Percentiles rank a stretch among this genome's conserved stretches.
Evolutionary conservation across 2,329 filamentous ascomycete species (phyloP).

Genomic region (Exserohilum turcica): DNA sequence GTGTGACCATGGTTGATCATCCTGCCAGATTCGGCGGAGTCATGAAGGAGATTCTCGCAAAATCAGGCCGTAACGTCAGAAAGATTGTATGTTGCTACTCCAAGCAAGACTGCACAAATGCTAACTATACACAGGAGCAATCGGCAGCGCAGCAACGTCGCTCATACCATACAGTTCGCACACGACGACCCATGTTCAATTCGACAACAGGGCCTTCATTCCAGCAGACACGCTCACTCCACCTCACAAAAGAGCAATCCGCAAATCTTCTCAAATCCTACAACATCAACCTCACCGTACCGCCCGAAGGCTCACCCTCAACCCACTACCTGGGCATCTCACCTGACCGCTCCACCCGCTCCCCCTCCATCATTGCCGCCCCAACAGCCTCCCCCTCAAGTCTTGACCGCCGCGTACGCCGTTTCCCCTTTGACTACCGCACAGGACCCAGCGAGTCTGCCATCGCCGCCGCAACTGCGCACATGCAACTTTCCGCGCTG

Average conservation of each 20-base stretch:
- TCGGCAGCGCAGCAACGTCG: constrained; percentile 55
- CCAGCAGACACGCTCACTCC: constrained; percentile 58
- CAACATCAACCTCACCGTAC: constrained; percentile 55
- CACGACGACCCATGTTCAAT: constrained; percentile 18
- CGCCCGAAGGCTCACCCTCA: constrained; percentile 31
- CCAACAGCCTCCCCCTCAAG: constrained; percentile 53
- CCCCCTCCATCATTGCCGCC: constrained; percentile 68
- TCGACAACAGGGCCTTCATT: constrained; percentile 2
- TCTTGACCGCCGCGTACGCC: constrained; percentile 53
- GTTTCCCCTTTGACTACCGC: constrained; percentile 67
- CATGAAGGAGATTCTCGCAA: constrained; percentile 65
- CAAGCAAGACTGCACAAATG: background rate
- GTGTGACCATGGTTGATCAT: constrained; percentile 73
- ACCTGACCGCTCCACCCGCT: constrained; percentile 66
- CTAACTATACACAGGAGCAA: constrained; percentile 34
- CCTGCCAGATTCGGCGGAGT: constrained; percentile 74
- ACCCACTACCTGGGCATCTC: constrained; percentile 65
- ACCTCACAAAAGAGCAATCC: constrained; percentile 60
- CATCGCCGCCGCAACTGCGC: constrained; percentile 53
- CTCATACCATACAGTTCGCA: constrained; percentile 49
- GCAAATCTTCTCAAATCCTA: constrained; percentile 61
- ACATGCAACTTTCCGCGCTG: constrained; percentile 60
- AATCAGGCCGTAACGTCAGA: constrained; percentile 48
- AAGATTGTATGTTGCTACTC: constrained; percentile 41
- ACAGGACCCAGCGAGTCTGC: constrained; percentile 48